Conservation (phyloP, 164 flowering plant species). For the Piper betle region DNA sequence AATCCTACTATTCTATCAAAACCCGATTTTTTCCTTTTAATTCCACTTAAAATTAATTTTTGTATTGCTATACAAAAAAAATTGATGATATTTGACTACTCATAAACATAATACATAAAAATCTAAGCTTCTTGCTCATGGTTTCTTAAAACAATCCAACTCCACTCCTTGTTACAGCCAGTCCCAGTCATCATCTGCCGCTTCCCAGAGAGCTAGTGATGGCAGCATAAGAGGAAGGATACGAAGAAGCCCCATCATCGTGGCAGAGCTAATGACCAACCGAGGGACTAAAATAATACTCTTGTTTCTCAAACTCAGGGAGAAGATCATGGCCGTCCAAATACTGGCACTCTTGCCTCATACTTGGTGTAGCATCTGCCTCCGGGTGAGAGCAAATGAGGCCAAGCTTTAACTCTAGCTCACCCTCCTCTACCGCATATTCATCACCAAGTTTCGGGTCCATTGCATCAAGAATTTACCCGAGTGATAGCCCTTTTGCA, state of each 20-base stretch:
- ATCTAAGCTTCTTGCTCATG: too few relatives aligned
- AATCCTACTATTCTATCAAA: too few relatives aligned
- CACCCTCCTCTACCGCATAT: conserved; percentile 21
- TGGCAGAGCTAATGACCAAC: not conserved
- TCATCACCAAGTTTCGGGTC: conserved; percentile 22
- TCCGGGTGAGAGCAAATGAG: conserved; percentile 30
- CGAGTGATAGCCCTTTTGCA: not conserved
- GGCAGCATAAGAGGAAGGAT: not conserved
- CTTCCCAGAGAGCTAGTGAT: not conserved
- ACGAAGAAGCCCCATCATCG: not conserved
- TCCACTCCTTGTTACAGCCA: not conserved
- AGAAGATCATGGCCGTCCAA: conserved; percentile 30
- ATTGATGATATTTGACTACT: too few relatives aligned
- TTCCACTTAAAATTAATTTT: too few relatives aligned
- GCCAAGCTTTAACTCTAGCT: conserved; percentile 34
- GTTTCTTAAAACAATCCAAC: not conserved
- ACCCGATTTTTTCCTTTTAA: too few relatives aligned
- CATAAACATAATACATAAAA: too few relatives aligned
- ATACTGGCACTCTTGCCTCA: conserved; percentile 40
- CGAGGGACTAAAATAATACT: not conserved
- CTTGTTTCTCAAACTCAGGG: conserved; percentile 9
- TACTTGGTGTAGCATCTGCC: conserved; percentile 24
- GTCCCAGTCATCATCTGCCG: not conserved
- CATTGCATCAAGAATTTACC: conserved; percentile 30
- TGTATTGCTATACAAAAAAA: too few relatives aligned